Base-by-base conservation (phyloP, 495 filamentous ascomycete genomes). In the Daldinia loculata region DNA sequence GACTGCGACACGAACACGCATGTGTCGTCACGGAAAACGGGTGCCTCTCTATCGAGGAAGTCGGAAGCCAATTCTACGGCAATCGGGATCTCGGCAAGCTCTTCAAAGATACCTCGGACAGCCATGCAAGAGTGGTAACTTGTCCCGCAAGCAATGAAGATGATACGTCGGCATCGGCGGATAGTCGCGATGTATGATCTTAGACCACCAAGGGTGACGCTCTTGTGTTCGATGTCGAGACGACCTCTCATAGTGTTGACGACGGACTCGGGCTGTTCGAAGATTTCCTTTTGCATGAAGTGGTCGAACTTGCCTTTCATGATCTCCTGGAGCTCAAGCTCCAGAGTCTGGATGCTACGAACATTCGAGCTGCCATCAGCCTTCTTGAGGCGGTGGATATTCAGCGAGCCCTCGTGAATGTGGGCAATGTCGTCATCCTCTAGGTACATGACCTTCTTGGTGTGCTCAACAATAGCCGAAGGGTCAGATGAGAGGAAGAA, bases 261-360 rank as follows among this genome's bases (percentile, higher is more conserved):
- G 65, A 99, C 93, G 5, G 95, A 99, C 83, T 99, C 95, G 64
- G 95, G 95, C 83, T 99, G 95, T 84, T 99, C 95, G 81, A 98
- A 99, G 76, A 99, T 99, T 80, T 99, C 95, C 86, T 99, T 99
- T 79, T 99, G 96, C 95, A 99, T 99, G 86, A 98, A 99, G 82
- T 99, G 95, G 78, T 99, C 95, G 82, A 98, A 99, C 77, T 95
- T 96, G 77, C 95, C 95, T 89, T 98, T 99, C 95, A 99, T 99
- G 81, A 99, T 99, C 84, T 99, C 95, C 84, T 99, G 95, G 61
- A 99, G 89, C 87, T 99, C 93, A 43, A 99, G 90, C 84, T 99
- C 95, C 61, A 99, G 88, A 48, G 95, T 99, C 85, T 99, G 95
- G 80, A 99, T 99, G 59, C 91, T 92, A 76, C 95, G 93, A 60